These are phyloP conservation scores for Rubroboletus satanas DNA, from an alignment of 768 basidiomycete genomes.

Conservation along the genomic window DNA sequence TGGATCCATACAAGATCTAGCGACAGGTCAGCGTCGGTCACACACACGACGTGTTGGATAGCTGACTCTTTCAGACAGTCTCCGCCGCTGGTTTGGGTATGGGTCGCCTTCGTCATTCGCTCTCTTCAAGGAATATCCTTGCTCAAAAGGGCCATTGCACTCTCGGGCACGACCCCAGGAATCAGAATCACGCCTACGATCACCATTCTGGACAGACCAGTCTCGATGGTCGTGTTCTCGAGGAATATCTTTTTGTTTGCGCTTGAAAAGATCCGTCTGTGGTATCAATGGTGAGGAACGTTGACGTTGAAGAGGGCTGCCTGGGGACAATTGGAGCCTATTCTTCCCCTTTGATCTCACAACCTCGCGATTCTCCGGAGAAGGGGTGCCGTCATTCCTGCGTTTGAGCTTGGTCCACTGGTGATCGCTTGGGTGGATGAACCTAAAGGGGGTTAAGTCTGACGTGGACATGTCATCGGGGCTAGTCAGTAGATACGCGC, in stretches of 20 bases:
- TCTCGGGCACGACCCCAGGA: slow-evolving; percentile 21
- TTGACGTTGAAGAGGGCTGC: slow-evolving; percentile 16
- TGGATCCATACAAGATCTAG: slow-evolving; percentile 13
- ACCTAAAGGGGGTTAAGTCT: slow-evolving; percentile 30
- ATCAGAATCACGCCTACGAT: slow-evolving; percentile 25
- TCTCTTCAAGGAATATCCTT: slow-evolving; percentile 24
- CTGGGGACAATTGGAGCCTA: slow-evolving; percentile 16
- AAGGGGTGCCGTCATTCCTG: slow-evolving; percentile 12
- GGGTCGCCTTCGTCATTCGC: slow-evolving; percentile 20
- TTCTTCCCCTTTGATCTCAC: slow-evolving; percentile 23
- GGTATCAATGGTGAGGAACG: slow-evolving; percentile 38
- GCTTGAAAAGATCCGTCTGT: slow-evolving; percentile 43
- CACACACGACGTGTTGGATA: background rate
- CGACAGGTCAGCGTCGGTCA: slow-evolving; percentile 9
- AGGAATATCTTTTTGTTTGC: slow-evolving; percentile 21
- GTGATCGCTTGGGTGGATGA: slow-evolving; percentile 48
- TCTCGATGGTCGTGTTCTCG: slow-evolving; percentile 25
- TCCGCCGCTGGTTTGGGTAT: slow-evolving; percentile 29
- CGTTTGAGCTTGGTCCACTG: slow-evolving; percentile 35
- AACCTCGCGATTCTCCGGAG: slow-evolving; percentile 22
- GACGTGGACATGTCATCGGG: slow-evolving; percentile 3
- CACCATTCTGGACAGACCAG: slow-evolving; percentile 17
- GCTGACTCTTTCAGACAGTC: slow-evolving; percentile 27
- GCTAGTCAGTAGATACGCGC: slow-evolving; percentile 31
- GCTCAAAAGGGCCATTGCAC: slow-evolving; percentile 13